These are phyloP conservation scores for Stipa capillata DNA, from an alignment of 176 grass and related monocot genomes.

Conservation along the genomic window DNA sequence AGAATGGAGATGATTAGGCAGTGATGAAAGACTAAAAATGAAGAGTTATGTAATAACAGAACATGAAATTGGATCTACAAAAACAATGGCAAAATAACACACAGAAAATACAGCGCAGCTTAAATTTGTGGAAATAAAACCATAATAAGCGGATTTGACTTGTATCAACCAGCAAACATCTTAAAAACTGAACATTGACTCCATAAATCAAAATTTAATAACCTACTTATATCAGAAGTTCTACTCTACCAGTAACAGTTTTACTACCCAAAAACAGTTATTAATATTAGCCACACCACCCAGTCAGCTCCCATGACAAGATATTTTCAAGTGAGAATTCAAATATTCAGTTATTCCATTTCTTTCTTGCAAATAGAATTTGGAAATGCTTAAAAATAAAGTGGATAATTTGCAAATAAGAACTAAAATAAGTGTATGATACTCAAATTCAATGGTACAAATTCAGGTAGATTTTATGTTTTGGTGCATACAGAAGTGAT, in stretches of 20 bases:
- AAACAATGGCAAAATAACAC: not conserved
- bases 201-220: not conserved
- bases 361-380: not conserved
- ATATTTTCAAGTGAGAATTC: not conserved
- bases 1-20: slow-evolving; percentile 16
- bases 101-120: not conserved
- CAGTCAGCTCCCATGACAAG: too few relatives aligned
- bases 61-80: not conserved
- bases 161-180: not conserved
- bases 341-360: not conserved
- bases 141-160: not conserved
- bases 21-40: not conserved
- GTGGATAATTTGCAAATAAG: not conserved
- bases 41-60: not conserved
- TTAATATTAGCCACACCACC: not conserved
- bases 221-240: not conserved
- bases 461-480: not conserved
- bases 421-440: not conserved
- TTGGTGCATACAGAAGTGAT: not conserved
- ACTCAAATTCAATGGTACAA: too few relatives aligned
- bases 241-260: not conserved
- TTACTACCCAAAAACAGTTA: not conserved
- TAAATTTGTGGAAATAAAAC: not conserved
- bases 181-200: not conserved
- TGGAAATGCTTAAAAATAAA: not conserved